Conservation (phyloP, 768 basidiomycete species). For the Kwoniella sp. region DNA sequence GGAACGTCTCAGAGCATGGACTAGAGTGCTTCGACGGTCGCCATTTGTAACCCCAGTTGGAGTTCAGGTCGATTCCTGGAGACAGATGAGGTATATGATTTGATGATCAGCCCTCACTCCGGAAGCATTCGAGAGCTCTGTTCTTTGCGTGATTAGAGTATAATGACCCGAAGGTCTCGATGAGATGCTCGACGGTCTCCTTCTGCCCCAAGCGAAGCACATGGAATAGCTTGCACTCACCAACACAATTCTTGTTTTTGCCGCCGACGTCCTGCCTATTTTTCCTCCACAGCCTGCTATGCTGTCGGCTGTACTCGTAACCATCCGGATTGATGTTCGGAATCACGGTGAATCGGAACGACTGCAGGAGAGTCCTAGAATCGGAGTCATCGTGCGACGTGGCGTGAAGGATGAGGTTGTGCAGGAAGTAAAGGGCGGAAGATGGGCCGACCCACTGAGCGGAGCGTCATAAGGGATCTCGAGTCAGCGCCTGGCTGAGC, state of each 20-base stretch:
- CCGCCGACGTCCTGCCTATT: constrained; percentile 54
- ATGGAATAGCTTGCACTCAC: constrained; percentile 29
- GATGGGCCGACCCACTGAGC: constrained; percentile 79
- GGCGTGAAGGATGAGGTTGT: constrained; percentile 65
- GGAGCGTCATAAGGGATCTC: background rate
- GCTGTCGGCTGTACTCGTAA: constrained; percentile 61
- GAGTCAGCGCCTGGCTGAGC: background rate
- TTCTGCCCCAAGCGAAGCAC: no score
- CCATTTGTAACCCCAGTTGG: constrained; percentile 77
- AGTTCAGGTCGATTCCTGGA: constrained; percentile 76
- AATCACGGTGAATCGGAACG: constrained; percentile 57
- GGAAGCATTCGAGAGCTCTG: no score
- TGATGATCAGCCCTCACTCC: background rate
- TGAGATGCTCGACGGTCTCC: no score
- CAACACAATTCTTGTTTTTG: constrained; percentile 53
- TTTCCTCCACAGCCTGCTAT: constrained; percentile 66
- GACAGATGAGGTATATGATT: background rate
- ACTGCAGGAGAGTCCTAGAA: constrained; percentile 60
- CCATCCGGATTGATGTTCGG: constrained; percentile 59
- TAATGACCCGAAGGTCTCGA: background rate
- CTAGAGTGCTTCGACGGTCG: constrained; percentile 57
- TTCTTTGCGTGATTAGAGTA: no score
- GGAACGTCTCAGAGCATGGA: constrained; percentile 75
- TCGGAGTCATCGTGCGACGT: constrained; percentile 57
- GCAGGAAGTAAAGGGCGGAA: constrained; percentile 71